Evolutionary conservation across 1,139 yeast species (phyloP).

Genomic region (Martiniozyma asiatica): DNA sequence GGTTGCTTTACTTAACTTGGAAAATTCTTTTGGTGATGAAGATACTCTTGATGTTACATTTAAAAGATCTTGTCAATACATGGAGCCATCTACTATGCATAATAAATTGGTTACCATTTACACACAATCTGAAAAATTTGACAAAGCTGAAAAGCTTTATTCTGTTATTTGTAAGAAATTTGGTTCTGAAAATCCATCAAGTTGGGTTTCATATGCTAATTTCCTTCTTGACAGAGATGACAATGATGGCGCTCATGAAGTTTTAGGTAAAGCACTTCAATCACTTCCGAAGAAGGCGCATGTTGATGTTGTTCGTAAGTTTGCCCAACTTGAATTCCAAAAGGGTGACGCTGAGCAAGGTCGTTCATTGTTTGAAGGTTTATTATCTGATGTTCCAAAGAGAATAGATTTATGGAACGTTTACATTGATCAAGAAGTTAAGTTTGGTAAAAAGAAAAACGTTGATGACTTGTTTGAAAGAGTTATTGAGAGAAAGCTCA

Average conservation of each 20-base stretch:
- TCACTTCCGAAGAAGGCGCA: slow-evolving; percentile 66
- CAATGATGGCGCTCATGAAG: slow-evolving; percentile 52
- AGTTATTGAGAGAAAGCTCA: slow-evolving; percentile 51
- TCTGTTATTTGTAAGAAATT: slow-evolving; percentile 67
- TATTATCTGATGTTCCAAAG: slow-evolving; percentile 81
- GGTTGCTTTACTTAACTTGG: slow-evolving; percentile 92
- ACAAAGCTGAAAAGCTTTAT: slow-evolving; percentile 60
- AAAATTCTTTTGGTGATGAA: slow-evolving; percentile 81
- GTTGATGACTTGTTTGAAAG: slow-evolving; percentile 78
- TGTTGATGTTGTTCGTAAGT: slow-evolving; percentile 71
- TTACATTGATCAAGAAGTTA: slow-evolving; percentile 83
- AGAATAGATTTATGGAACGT: slow-evolving; percentile 92
- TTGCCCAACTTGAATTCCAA: slow-evolving; percentile 77
- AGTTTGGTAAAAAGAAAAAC: slow-evolving; percentile 40
- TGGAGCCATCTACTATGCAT: slow-evolving; percentile 79
- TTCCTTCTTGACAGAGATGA: slow-evolving; percentile 52
- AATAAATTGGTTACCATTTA: slow-evolving; percentile 69
- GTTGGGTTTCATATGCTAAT: slow-evolving; percentile 74
- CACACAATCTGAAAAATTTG: slow-evolving; percentile 57
- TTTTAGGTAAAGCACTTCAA: slow-evolving; percentile 62
- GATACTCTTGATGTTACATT: slow-evolving; percentile 73
- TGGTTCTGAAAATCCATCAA: slow-evolving; percentile 49
- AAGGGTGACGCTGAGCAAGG: slow-evolving; percentile 92
- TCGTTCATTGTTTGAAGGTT: slow-evolving; percentile 86
- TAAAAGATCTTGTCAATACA: slow-evolving; percentile 75